phyloP scores from a whole-genome alignment of 2,329 filamentous ascomycete genomes.

The Trichoderma sp. region DNA sequence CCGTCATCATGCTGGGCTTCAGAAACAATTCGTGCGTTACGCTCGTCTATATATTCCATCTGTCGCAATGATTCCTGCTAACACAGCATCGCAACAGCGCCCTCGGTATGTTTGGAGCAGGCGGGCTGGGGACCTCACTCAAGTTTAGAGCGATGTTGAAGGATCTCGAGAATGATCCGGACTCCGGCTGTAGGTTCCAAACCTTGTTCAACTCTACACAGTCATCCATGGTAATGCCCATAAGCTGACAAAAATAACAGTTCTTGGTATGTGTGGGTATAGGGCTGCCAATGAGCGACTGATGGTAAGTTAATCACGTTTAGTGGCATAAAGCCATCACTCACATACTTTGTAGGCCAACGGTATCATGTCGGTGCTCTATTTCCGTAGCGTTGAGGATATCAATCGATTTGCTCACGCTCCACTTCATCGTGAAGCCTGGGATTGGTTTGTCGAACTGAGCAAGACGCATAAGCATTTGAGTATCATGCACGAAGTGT shows the following conservation, averaged over 20 bases:
- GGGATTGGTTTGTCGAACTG: conserved; percentile 45
- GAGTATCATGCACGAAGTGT: conserved; percentile 50
- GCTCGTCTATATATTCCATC: background rate
- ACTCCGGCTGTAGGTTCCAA: conserved; percentile 3
- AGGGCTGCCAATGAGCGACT: background rate
- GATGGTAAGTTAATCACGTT: background rate
- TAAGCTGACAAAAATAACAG: background rate
- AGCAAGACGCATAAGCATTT: conserved; percentile 37
- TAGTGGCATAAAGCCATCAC: background rate
- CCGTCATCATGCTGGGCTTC: background rate
- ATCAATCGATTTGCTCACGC: conserved; percentile 48
- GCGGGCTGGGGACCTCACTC: background rate
- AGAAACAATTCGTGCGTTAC: conserved; percentile 17
- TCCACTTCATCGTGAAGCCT: conserved; percentile 41
- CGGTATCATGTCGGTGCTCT: conserved; percentile 41
- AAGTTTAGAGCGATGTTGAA: background rate
- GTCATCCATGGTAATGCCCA: too few species aligned
- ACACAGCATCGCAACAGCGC: background rate
- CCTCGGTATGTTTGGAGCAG: conserved; percentile 10
- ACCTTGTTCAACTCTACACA: too few species aligned
- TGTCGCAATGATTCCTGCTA: background rate
- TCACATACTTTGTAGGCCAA: conserved; percentile 28
- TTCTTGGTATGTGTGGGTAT: conserved; percentile 5
- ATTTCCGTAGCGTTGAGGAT: conserved; percentile 45
- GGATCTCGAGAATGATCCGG: background rate